Evolutionary conservation across 768 basidiomycete species (phyloP), one percentile per base, ranked within the genome.

Genomic region (Mycena amicta): DNA sequence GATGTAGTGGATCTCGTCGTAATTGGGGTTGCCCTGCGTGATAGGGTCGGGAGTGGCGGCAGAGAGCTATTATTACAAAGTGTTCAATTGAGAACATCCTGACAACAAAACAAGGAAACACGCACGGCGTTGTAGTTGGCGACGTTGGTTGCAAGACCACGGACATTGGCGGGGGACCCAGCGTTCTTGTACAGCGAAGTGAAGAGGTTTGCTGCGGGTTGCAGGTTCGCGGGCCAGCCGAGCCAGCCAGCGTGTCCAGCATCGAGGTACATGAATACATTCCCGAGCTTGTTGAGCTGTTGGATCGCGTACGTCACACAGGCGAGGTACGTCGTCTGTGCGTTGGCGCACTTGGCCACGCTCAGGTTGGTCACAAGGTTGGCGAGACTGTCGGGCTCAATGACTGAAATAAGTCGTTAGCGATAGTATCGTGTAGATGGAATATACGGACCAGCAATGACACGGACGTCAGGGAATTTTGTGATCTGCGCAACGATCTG

Each of bases 341-440:
- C 86, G 61, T 75, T 76, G 46, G 77, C 66, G 69, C 85, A 86
- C 68, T 86, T 84, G 33, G 72, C 61, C 31, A 85, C 82, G 70
- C 70, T 84, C 70, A 86, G 64, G 79, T 87, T 88, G 68, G 85
- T 87, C 66, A 88, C 86, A 65, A 88, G 66, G 75, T 87, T 87
- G 57, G 85, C 86, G 46, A 88, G 73, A 40, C 85, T 85, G 70
- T 87, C 86, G 60, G 86, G 85, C 70, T 87, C 86, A 53, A 86
- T 79, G 68, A 86, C 83, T 63, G 46, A 3, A 55, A 33, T n/a
- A n/a, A 52, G 2, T 6, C 18, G 15, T 18, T 30, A 57, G 4
- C 56, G 52, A 50, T n/a, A n/a, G n/a, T n/a, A n/a, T 53, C 5
- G 15, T 5, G 6, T 8, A 23, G 22, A 37, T 8, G 18, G 33